Evolutionary conservation across 2,329 filamentous ascomycete genomes (phyloP).

Genomic region (Chrysoporthe cubensis): DNA sequence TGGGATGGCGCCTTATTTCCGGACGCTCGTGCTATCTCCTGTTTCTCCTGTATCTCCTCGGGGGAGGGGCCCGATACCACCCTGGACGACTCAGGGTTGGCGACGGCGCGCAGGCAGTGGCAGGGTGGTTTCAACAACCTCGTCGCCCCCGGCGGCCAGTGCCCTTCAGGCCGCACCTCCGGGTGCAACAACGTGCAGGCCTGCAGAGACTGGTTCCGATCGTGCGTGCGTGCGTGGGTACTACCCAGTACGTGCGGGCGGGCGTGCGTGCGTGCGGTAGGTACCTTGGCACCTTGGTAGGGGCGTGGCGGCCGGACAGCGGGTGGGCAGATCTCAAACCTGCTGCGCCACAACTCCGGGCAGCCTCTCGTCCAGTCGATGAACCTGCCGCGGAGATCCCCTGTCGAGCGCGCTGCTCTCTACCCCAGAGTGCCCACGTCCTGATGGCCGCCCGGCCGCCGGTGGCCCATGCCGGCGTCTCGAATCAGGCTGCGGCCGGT

Average conservation of each 20-base stretch:
- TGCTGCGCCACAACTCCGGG: slow-evolving; percentile 21
- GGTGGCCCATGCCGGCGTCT: background rate
- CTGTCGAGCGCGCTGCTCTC: background rate
- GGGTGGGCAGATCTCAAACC: slow-evolving; percentile 26
- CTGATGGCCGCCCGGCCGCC: background rate
- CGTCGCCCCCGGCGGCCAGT: no score
- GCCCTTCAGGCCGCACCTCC: no score
- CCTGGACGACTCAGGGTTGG: background rate
- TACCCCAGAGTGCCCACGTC: background rate
- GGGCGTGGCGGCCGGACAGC: background rate
- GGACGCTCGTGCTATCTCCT: background rate
- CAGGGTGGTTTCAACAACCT: no score
- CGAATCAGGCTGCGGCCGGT: background rate
- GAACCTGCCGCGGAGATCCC: background rate
- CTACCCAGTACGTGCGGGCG: no score
- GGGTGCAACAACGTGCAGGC: no score
- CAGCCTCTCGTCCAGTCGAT: slow-evolving; percentile 21
- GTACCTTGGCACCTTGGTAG: background rate
- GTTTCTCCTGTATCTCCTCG: slow-evolving; percentile 1
- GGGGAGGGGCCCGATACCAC: background rate
- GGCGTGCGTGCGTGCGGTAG: background rate
- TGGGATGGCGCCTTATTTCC: background rate
- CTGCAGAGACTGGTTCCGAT: background rate
- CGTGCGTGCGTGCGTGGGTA: background rate
- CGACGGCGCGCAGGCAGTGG: background rate